A percentile compares a stretch with the other conserved stretches of the same genome.
phyloP scores from a whole-genome alignment of 768 basidiomycete genomes.

The Leccinum incarnatum region DNA sequence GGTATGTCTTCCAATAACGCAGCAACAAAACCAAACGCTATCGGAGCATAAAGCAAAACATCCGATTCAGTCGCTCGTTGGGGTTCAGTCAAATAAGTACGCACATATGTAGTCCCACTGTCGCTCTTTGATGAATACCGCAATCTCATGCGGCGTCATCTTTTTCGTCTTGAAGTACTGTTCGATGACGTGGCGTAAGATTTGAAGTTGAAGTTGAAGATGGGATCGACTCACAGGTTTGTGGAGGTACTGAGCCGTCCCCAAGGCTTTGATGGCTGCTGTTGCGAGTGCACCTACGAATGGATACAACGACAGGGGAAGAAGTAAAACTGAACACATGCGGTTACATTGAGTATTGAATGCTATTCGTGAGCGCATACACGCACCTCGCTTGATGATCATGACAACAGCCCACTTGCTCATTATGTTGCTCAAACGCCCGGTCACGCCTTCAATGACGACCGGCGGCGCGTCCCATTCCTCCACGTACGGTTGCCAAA shows the following conservation, averaged over 20 bases:
- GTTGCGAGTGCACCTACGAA: constrained; percentile 60
- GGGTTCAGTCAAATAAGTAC: constrained; percentile 12
- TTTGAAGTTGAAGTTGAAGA: not conserved
- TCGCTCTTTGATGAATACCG: constrained; percentile 81
- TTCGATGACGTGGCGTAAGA: not conserved
- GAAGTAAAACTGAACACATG: constrained; percentile 45
- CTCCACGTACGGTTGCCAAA: constrained; percentile 83
- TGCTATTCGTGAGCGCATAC: not conserved
- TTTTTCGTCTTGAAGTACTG: constrained; percentile 85
- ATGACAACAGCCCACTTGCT: constrained; percentile 15
- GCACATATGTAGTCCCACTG: constrained; percentile 85
- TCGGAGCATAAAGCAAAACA: not conserved
- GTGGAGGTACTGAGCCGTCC: constrained; percentile 68
- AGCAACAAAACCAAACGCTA: constrained; percentile 84
- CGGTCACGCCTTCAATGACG: constrained; percentile 31
- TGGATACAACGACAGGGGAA: constrained; percentile 67
- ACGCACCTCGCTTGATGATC: constrained; percentile 25
- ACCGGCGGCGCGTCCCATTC: constrained; percentile 69
- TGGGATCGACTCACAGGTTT: constrained; percentile 46
- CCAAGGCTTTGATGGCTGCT: constrained; percentile 64
- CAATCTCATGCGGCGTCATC: constrained; percentile 68
- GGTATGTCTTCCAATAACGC: constrained; percentile 81
- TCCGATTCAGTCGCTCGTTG: not conserved
- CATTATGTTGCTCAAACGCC: constrained; percentile 11
- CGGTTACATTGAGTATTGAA: not conserved